These are phyloP conservation scores for Colletotrichum navitas DNA, from an alignment of 2,329 filamentous ascomycete species.

Conservation along the genomic window DNA sequence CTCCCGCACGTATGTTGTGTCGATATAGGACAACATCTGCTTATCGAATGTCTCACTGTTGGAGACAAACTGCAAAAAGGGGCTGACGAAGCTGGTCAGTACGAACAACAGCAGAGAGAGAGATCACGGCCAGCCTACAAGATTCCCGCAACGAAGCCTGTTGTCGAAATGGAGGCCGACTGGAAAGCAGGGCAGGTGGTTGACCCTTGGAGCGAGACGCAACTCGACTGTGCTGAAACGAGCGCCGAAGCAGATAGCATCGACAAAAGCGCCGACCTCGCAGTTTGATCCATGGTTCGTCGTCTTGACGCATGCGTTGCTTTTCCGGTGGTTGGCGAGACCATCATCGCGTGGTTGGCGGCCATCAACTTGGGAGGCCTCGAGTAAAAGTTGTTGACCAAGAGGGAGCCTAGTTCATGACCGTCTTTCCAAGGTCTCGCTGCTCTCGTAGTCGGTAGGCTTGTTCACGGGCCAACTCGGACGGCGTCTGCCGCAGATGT, in stretches of 20 bases:
- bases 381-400: conserved; percentile 12
- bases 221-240: conserved; percentile 59
- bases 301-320: neutral
- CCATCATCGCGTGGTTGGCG: neutral
- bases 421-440: conserved; percentile 17
- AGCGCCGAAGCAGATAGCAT: conserved; percentile 53
- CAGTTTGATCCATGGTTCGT: conserved; percentile 20
- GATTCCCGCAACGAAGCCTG: conserved; percentile 65
- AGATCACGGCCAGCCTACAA: conserved; percentile 67
- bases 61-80: conserved; percentile 87
- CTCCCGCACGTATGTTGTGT: conserved; percentile 78
- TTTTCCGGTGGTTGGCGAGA: conserved; percentile 1
- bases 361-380: conserved; percentile 14
- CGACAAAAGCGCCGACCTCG: conserved; percentile 43
- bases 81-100: conserved; percentile 64
- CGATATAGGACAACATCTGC: conserved; percentile 79
- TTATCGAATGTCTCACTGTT: conserved; percentile 82
- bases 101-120: neutral
- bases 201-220: conserved; percentile 76
- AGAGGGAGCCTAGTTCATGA: conserved; percentile 33
- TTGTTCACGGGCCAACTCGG: neutral
- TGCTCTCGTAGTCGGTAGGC: neutral
- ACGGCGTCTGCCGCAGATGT: conserved; percentile 1
- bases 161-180: conserved; percentile 77
- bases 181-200: conserved; percentile 79